These are phyloP conservation scores for Pseudogymnoascus pannorum DNA, from an alignment of 2,329 filamentous ascomycete species.

Conservation along the genomic window DNA sequence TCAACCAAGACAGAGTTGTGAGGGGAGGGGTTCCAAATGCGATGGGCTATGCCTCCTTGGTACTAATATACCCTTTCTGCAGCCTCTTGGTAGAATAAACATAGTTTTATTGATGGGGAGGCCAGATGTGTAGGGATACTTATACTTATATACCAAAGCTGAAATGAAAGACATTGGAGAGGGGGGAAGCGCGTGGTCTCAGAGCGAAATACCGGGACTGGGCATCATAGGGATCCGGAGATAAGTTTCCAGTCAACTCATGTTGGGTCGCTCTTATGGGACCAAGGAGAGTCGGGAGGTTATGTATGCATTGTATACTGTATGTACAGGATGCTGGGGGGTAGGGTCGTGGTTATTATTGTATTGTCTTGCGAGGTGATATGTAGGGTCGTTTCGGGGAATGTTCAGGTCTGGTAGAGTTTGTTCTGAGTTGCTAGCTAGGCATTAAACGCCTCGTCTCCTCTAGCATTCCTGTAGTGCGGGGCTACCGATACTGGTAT, in stretches of 20 bases:
- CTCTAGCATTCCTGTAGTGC: not conserved
- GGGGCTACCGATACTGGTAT: not conserved
- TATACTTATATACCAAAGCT: not conserved
- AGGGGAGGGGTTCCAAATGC: not conserved
- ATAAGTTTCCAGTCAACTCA: not conserved
- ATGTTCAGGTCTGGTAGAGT: not conserved
- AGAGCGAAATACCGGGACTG: not conserved
- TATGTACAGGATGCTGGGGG: not conserved
- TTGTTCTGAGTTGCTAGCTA: not conserved
- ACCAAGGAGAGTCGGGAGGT: not conserved
- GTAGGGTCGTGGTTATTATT: not conserved
- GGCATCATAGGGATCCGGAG: constrained; percentile 3
- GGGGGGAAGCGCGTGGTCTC: not conserved
- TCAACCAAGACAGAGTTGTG: not conserved
- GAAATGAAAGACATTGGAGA: not conserved
- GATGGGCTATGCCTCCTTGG: not conserved
- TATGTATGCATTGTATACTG: not conserved
- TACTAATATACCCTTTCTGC: constrained; percentile 2
- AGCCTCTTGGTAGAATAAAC: not conserved
- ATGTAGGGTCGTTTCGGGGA: constrained; percentile 1
- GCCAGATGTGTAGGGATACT: constrained; percentile 1
- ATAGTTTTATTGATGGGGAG: not conserved
- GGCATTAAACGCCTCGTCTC: not conserved
- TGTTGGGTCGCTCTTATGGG: not conserved
- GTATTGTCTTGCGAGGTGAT: not conserved